phyloP scores from a whole-genome alignment of 2,329 filamentous ascomycete species.

The Pseudonectria foliicola region DNA sequence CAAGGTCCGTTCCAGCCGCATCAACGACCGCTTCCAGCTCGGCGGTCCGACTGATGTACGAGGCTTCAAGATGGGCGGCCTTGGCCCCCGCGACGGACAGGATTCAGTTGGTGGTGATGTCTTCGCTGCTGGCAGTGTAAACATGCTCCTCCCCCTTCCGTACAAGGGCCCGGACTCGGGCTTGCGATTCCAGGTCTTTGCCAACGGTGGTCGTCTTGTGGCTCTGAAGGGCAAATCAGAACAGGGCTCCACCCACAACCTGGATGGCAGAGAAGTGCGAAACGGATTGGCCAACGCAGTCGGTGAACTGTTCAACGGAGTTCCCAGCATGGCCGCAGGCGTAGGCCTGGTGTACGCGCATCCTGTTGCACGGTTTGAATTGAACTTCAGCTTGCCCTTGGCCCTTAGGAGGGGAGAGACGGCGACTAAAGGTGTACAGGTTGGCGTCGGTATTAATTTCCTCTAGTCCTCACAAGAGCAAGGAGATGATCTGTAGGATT shows the following conservation, averaged over 20 bases:
- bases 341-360: conserved; percentile 92
- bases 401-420: conserved; percentile 78
- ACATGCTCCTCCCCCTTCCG: conserved; percentile 78
- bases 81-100: conserved; percentile 78
- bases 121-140: conserved; percentile 82
- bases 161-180: conserved; percentile 75
- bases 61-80: conserved; percentile 81
- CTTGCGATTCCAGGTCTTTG: conserved; percentile 80
- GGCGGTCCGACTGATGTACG: conserved; percentile 92
- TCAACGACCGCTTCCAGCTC: conserved; percentile 93
- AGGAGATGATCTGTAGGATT: conserved; percentile 1
- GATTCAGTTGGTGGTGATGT: conserved; percentile 89
- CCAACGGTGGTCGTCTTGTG: conserved; percentile 81
- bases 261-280: conserved; percentile 40
- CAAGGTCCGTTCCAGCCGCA: conserved; percentile 59
- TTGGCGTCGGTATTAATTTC: conserved; percentile 96
- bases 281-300: conserved; percentile 55
- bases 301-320: conserved; percentile 61
- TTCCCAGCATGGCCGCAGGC: conserved; percentile 81
- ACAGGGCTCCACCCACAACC: conserved; percentile 25
- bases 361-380: conserved; percentile 84
- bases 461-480: conserved; percentile 46
- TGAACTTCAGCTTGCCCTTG: conserved; percentile 89
- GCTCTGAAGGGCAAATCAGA: conserved; percentile 55
- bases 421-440: conserved; percentile 81